These are phyloP conservation scores for Musa beccarii DNA, from an alignment of 176 grass and related monocot genomes.

Conservation along the genomic window DNA sequence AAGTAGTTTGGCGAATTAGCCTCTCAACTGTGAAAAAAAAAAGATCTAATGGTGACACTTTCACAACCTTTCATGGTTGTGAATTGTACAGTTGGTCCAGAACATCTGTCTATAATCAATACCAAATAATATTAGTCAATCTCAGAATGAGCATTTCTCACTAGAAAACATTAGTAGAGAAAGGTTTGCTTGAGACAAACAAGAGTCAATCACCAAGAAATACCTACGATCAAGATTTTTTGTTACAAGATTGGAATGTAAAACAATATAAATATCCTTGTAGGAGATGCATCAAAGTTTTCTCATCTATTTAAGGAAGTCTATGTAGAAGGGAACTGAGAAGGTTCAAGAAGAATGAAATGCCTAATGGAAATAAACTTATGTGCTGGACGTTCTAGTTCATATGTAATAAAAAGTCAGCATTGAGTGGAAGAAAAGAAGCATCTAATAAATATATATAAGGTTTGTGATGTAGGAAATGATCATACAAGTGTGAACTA, in stretches of 20 bases:
- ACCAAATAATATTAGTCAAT: not conserved
- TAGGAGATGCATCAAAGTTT: not conserved
- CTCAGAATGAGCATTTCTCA: not conserved
- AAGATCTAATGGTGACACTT: not conserved
- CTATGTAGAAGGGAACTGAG: not conserved
- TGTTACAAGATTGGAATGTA: too few species aligned
- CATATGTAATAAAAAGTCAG: not conserved
- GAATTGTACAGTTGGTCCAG: too few species aligned
- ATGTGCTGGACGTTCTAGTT: not conserved
- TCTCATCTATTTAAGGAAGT: not conserved
- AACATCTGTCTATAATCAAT: not conserved
- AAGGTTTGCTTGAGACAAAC: not conserved
- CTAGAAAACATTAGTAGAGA: not conserved
- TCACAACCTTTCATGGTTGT: too few species aligned
- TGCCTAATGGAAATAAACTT: not conserved
- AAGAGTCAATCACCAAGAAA: too few species aligned
- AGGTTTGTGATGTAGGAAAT: not conserved
- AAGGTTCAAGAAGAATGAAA: not conserved
- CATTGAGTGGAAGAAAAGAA: not conserved
- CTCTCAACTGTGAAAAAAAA: not conserved
- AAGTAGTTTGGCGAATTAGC: not conserved
- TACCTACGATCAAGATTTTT: too few species aligned
- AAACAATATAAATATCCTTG: too few species aligned
- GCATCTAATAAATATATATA: not conserved
- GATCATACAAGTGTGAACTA: not conserved